These are phyloP conservation scores for Aspergillus spinulosporus DNA, from an alignment of 2,329 filamentous ascomycete genomes.

Conservation along the genomic window DNA sequence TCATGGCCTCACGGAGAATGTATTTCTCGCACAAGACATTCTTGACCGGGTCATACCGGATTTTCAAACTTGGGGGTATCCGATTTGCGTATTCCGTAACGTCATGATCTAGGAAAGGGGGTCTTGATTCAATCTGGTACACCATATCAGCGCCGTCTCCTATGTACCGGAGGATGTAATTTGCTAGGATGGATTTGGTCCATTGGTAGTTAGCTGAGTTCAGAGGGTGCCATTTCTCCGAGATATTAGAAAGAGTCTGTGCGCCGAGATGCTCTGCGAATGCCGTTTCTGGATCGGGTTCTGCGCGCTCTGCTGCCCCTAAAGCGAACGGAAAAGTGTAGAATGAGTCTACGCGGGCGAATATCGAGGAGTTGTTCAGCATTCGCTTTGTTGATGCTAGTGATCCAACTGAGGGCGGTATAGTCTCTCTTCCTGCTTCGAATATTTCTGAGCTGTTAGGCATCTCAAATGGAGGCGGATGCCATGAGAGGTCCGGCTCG, in stretches of 20 bases:
- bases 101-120: slow-evolving; percentile 36
- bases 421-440: slow-evolving; percentile 3
- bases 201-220: slow-evolving; percentile 22
- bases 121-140: slow-evolving; percentile 30
- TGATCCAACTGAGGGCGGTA: slow-evolving; percentile 18
- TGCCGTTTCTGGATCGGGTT: slow-evolving; percentile 19
- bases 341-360: slow-evolving; percentile 37
- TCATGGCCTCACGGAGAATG: slow-evolving; percentile 53
- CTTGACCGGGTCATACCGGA: slow-evolving; percentile 18
- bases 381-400: slow-evolving; percentile 31
- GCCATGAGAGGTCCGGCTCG: slow-evolving; percentile 48
- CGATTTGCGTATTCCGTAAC: slow-evolving; percentile 33
- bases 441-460: slow-evolving; percentile 4
- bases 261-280: slow-evolving; percentile 15
- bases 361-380: slow-evolving; percentile 44
- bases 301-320: slow-evolving; percentile 29
- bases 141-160: slow-evolving; percentile 29
- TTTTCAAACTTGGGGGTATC: slow-evolving; percentile 35
- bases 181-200: slow-evolving; percentile 15
- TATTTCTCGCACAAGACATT: slow-evolving; percentile 49
- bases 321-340: slow-evolving; percentile 37
- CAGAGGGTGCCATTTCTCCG: slow-evolving; percentile 43
- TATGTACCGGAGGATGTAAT: slow-evolving; percentile 20
- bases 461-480: slow-evolving; percentile 26
- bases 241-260: slow-evolving; percentile 10